Evolutionary conservation across 768 basidiomycete species (phyloP).

Genomic region (Mycena alexandri): DNA sequence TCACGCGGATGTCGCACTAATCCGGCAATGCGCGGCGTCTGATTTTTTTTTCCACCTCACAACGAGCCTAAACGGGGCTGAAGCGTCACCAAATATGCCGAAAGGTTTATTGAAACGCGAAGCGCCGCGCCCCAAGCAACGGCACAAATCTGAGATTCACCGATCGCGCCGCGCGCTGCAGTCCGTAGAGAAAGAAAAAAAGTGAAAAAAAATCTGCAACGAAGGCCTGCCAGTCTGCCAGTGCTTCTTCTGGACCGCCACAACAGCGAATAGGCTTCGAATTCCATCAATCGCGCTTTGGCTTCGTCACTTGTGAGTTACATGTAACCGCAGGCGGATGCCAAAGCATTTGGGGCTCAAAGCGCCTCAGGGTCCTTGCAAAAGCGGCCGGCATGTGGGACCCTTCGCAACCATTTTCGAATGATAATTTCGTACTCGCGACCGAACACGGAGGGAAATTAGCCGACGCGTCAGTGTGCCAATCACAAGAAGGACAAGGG

Average conservation of each 20-base stretch:
- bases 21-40: slow-evolving; percentile 4
- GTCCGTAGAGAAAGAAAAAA: not conserved
- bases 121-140: slow-evolving; percentile 15
- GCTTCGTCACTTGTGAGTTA: not conserved
- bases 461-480: slow-evolving; percentile 12
- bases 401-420: slow-evolving; percentile 17
- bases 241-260: slow-evolving; percentile 2
- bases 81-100: slow-evolving; percentile 11
- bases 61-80: slow-evolving; percentile 5
- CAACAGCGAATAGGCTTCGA: slow-evolving; percentile 9
- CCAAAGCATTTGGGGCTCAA: not conserved
- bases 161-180: not conserved
- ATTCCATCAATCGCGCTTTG: slow-evolving; percentile 28
- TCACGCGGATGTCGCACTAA: not conserved
- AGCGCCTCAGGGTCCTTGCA: not conserved
- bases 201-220: not conserved
- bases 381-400: not conserved
- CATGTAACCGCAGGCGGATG: not conserved
- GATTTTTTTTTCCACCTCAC: slow-evolving; percentile 7
- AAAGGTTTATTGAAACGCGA: slow-evolving; percentile 24
- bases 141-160: slow-evolving; percentile 24
- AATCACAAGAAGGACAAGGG: too few species aligned
- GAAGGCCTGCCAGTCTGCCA: slow-evolving; percentile 1
- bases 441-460: slow-evolving; percentile 20
- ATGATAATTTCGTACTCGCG: not conserved